These are phyloP conservation scores for Didymella segeticola DNA, from an alignment of 2,329 filamentous ascomycete genomes.

Conservation along the genomic window DNA sequence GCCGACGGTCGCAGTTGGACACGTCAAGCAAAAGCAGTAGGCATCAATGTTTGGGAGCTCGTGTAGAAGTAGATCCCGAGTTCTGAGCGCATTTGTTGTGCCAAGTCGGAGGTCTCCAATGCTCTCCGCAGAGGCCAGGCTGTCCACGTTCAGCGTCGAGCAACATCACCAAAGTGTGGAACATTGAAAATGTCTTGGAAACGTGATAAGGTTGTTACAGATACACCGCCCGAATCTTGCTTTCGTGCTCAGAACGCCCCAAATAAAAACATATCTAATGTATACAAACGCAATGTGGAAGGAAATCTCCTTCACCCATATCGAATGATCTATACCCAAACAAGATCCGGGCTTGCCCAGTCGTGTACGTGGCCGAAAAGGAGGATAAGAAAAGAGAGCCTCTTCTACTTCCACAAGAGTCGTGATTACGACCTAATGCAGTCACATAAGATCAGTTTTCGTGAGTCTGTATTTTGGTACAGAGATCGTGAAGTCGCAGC, in stretches of 20 bases:
- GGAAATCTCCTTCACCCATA: slow-evolving; percentile 12
- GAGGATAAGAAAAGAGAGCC: neutral
- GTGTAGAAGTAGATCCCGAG: slow-evolving; percentile 2
- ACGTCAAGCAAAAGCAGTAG: slow-evolving; percentile 21
- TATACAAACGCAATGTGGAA: slow-evolving; percentile 31
- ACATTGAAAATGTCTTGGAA: neutral
- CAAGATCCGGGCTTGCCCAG: slow-evolving; percentile 28
- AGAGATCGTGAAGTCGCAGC: slow-evolving; percentile 38
- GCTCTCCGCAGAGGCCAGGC: slow-evolving; percentile 25
- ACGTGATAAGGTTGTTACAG: slow-evolving; percentile 23
- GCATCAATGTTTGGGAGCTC: slow-evolving; percentile 21
- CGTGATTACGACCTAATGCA: neutral
- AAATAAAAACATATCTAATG: slow-evolving; percentile 43
- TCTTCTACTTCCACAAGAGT: neutral
- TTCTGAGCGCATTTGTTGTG: slow-evolving; percentile 7
- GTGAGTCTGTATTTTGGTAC: too few relatives aligned
- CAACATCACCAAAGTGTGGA: neutral
- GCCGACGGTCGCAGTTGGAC: slow-evolving; percentile 6
- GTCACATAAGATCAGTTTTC: neutral
- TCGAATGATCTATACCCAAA: slow-evolving; percentile 14
- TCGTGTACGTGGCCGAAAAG: slow-evolving; percentile 13
- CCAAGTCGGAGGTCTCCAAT: slow-evolving; percentile 23
- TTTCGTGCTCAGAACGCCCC: slow-evolving; percentile 32
- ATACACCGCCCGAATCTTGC: slow-evolving; percentile 21
- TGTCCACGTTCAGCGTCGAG: slow-evolving; percentile 14